Conservation (phyloP, 2,329 filamentous ascomycete genomes). For the Lecanicillium sp. region DNA sequence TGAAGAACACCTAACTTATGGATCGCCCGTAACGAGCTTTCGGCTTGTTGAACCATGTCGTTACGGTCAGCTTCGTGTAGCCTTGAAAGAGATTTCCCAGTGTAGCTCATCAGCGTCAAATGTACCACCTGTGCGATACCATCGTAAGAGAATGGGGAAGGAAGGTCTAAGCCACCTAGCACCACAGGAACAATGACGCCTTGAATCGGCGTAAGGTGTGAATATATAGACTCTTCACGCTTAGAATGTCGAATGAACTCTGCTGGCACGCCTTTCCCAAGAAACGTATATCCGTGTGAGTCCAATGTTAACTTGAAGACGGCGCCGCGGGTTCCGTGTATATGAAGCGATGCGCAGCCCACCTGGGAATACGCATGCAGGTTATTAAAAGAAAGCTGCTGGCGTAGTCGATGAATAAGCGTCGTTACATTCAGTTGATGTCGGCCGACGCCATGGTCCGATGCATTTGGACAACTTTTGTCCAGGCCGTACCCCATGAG, state of each 20-base stretch:
- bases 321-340: constrained; percentile 25
- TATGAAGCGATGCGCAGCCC: constrained; percentile 19
- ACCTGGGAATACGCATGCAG: no score
- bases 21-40: constrained; percentile 12
- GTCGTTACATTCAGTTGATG: no score
- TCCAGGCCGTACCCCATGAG: constrained; percentile 11
- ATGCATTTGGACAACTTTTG: background rate
- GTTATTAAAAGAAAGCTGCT: no score
- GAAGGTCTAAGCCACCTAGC: constrained; percentile 28
- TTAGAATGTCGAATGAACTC: constrained; percentile 24
- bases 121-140: constrained; percentile 22
- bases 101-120: no score
- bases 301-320: constrained; percentile 33
- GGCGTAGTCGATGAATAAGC: no score
- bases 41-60: background rate
- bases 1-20: constrained; percentile 19
- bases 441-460: background rate
- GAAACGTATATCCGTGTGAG: constrained; percentile 33
- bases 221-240: constrained; percentile 27
- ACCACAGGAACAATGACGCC: constrained; percentile 28
- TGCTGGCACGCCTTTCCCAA: constrained; percentile 29
- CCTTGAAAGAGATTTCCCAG: constrained; percentile 28
- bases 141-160: constrained; percentile 24
- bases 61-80: no score
- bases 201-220: constrained; percentile 23